These are phyloP conservation scores for Prunus campanulata DNA, from an alignment of 306 rosid genomes.

Conservation along the genomic window DNA sequence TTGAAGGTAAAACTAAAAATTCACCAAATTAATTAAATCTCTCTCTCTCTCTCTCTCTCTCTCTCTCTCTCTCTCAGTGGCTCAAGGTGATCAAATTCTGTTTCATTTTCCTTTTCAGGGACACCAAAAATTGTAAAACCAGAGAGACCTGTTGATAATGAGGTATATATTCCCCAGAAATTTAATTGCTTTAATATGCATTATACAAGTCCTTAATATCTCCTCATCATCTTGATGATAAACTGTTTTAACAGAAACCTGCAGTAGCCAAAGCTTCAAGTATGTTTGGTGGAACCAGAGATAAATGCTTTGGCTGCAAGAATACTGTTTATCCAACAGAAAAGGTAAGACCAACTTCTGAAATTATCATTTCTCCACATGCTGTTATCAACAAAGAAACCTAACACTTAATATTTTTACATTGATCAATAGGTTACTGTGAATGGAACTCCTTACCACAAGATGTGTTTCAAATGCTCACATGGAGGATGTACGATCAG, in stretches of 20 bases:
- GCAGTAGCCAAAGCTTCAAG: slow-evolving; percentile 61
- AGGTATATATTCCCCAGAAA: slow-evolving; percentile 50
- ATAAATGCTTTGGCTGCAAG: slow-evolving; percentile 92
- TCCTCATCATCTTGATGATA: slow-evolving; percentile 20
- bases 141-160: slow-evolving; percentile 58
- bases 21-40: slow-evolving; percentile 7
- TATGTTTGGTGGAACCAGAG: slow-evolving; percentile 95
- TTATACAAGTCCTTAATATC: neutral
- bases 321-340: slow-evolving; percentile 93
- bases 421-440: slow-evolving; percentile 62
- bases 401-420: neutral
- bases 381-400: neutral
- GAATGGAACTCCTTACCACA: slow-evolving; percentile 96
- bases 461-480: slow-evolving; percentile 91
- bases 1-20: slow-evolving; percentile 61
- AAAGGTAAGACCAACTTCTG: slow-evolving; percentile 50
- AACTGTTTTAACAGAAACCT: slow-evolving; percentile 59
- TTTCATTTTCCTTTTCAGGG: slow-evolving; percentile 40
- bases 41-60: slow-evolving; percentile 16
- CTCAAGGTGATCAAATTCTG: slow-evolving; percentile 13
- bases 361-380: neutral
- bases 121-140: slow-evolving; percentile 91
- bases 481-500: slow-evolving; percentile 98
- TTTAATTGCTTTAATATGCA: slow-evolving; percentile 9
- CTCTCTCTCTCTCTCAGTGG: slow-evolving; percentile 6